Conservation (phyloP, 1,284 basidiomycete species). For the Gymnopus androsaceus region DNA sequence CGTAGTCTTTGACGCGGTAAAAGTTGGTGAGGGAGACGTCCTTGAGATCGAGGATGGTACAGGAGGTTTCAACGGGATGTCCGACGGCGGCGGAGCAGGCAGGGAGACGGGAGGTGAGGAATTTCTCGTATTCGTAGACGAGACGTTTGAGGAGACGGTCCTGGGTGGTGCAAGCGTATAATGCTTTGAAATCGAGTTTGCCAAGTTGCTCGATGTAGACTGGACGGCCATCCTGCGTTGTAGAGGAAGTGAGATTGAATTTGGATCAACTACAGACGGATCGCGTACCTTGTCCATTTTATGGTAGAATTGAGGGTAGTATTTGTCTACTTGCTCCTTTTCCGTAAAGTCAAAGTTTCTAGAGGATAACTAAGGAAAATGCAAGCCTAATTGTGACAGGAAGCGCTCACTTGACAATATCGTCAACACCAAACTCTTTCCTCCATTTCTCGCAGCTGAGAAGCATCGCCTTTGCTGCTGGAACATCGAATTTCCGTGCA, state of each 20-base stretch:
- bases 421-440: slow-evolving; percentile 86
- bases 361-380: neutral
- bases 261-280: neutral
- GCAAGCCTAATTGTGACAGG: neutral
- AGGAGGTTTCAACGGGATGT: slow-evolving; percentile 94
- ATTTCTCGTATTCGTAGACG: slow-evolving; percentile 94
- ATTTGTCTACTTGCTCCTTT: slow-evolving; percentile 82
- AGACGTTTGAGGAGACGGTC: slow-evolving; percentile 91
- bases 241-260: neutral
- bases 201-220: slow-evolving; percentile 95
- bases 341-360: slow-evolving; percentile 92
- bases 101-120: slow-evolving; percentile 78
- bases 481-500: slow-evolving; percentile 91
- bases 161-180: slow-evolving; percentile 81
- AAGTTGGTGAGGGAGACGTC: slow-evolving; percentile 84
- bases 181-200: slow-evolving; percentile 83
- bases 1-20: slow-evolving; percentile 92
- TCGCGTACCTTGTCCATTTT: slow-evolving; percentile 85
- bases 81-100: slow-evolving; percentile 76
- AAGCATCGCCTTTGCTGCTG: slow-evolving; percentile 85
- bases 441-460: slow-evolving; percentile 88
- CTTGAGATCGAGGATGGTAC: slow-evolving; percentile 94
- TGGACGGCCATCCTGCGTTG: slow-evolving; percentile 84
- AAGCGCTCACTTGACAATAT: slow-evolving; percentile 72
- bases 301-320: slow-evolving; percentile 97